These are phyloP conservation scores for Xylariomycetidae sp. DNA, from an alignment of 2,329 filamentous ascomycete species.

Conservation along the genomic window DNA sequence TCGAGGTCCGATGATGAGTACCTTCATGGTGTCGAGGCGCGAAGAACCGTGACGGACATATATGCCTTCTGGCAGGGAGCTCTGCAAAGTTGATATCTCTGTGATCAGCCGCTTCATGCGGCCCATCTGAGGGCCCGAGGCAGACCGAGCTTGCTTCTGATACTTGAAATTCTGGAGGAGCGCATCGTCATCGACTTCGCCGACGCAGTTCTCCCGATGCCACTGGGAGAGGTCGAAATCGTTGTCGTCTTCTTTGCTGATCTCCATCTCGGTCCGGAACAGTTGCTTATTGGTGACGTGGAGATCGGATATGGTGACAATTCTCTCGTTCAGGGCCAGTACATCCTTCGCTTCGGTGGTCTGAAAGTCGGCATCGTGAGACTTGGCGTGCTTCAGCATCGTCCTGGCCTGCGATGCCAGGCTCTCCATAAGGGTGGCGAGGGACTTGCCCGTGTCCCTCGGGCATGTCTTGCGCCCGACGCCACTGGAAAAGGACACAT, in stretches of 20 bases:
- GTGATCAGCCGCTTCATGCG: constrained; percentile 44
- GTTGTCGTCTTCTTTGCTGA: constrained; percentile 8
- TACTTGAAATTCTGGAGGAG: constrained; percentile 27
- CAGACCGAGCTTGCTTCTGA: constrained; percentile 10
- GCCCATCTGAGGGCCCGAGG: constrained; percentile 20
- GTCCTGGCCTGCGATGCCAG: constrained; percentile 27
- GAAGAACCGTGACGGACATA: constrained; percentile 41
- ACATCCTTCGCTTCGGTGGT: constrained; percentile 21
- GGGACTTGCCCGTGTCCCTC: constrained; percentile 21
- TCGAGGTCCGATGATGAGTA: constrained; percentile 43
- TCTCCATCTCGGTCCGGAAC: constrained; percentile 8
- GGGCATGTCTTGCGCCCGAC: constrained; percentile 6
- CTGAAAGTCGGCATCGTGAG: constrained; percentile 16
- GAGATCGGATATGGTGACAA: constrained; percentile 24
- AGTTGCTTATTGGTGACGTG: constrained; percentile 13
- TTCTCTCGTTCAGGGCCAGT: constrained; percentile 28
- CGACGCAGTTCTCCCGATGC: constrained; percentile 30
- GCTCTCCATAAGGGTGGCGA: constrained; percentile 21
- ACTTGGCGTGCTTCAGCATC: constrained; percentile 22
- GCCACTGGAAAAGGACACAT: constrained; percentile 24
- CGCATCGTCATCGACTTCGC: constrained; percentile 28
- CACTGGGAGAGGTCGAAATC: constrained; percentile 19
- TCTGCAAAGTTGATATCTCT: constrained; percentile 40
- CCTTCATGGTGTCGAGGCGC: constrained; percentile 46
- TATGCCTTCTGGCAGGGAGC: constrained; percentile 45